Base-by-base conservation (phyloP, 2,329 filamentous ascomycete genomes). In the Fusarium phyllophilum region DNA sequence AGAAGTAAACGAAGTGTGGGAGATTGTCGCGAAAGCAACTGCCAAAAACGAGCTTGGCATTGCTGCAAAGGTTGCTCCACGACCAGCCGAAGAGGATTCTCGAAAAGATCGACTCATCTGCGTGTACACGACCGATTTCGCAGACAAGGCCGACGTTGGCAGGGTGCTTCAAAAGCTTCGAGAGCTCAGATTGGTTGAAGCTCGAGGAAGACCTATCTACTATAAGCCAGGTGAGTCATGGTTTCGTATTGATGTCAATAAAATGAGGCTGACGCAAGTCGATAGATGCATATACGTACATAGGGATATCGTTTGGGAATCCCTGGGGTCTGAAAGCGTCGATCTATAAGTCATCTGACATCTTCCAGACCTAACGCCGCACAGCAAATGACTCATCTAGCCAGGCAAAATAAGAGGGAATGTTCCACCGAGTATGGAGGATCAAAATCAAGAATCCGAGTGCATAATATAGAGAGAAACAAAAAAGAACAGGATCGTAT, bases 81-180 rank as follows among this genome's bases (percentile, higher is more conserved):
- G 85, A 52, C 80, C 87, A 15, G 83, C 82, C 11, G 81, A 81
- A 2, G 82, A 84, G n/a, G 78, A 82, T 52, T 66, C 70, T 11
- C 77, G 82, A 31, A 85, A 82, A 48, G 82, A 84, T 26, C 86
- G 90, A 26, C 82, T 96, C 46, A 90, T 97, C 33, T 95, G 93
- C 74, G 85, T 97, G 13, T 97, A 97, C 81, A 97, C 94, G 10
- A 84, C 85, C 46, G 90, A 97, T 80, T 96, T 95, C 78, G 84
- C 84, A 34, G 90, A 97, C 78, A 86, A 83, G 58, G 83, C 86
- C 8, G 94, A 97, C 78, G 88, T 97, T 11, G 86, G 85, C 34
- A 87, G 92, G 48, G 92, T 97, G 8, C 83, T 96, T 44, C 79
- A 85, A 66, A 87, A 85, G 73, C 81, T 97, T 70, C 86, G 87